Conservation (phyloP, 352 stramenopile genomes). For the Pythium biforme region DNA sequence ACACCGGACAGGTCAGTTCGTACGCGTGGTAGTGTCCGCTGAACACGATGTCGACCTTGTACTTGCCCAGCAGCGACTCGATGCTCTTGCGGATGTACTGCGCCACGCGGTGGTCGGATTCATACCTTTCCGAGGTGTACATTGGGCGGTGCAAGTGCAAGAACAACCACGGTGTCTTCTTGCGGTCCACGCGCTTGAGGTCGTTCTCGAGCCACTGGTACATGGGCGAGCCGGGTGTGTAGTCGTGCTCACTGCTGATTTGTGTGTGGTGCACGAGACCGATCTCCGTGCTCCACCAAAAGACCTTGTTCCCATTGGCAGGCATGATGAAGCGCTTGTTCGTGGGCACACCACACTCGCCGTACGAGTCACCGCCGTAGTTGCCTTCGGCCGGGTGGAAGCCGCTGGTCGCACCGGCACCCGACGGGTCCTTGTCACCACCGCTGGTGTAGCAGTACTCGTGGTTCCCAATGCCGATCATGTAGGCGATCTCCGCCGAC, state of each 20-base stretch:
- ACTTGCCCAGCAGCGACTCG: slow-evolving; percentile 26
- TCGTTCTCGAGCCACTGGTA: slow-evolving; percentile 31
- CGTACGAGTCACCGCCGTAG: slow-evolving; percentile 27
- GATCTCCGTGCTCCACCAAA: slow-evolving; percentile 30
- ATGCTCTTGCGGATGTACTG: slow-evolving; percentile 21
- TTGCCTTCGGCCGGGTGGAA: slow-evolving; percentile 24
- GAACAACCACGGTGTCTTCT: slow-evolving; percentile 29
- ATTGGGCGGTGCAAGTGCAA: slow-evolving; percentile 32
- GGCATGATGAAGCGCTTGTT: slow-evolving; percentile 55
- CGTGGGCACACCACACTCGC: slow-evolving; percentile 74
- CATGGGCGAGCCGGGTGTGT: slow-evolving; percentile 20
- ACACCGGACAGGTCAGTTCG: slow-evolving; percentile 32
- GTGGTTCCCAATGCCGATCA: slow-evolving; percentile 46
- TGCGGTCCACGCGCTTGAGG: slow-evolving; percentile 24
- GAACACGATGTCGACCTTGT: slow-evolving; percentile 30
- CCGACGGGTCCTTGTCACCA: slow-evolving; percentile 21
- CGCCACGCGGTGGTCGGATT: slow-evolving; percentile 13
- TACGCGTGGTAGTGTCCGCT: slow-evolving; percentile 32
- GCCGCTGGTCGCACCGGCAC: slow-evolving; percentile 15
- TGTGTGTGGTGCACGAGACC: slow-evolving; percentile 26
- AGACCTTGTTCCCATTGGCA: slow-evolving; percentile 26
- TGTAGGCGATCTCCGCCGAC: slow-evolving; percentile 53
- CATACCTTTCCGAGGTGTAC: slow-evolving; percentile 25
- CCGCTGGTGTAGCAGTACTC: slow-evolving; percentile 22
- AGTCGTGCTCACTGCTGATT: slow-evolving; percentile 32